Evolutionary conservation across 164 flowering plant species (phyloP).

Genomic region (Magnolia sinica): DNA sequence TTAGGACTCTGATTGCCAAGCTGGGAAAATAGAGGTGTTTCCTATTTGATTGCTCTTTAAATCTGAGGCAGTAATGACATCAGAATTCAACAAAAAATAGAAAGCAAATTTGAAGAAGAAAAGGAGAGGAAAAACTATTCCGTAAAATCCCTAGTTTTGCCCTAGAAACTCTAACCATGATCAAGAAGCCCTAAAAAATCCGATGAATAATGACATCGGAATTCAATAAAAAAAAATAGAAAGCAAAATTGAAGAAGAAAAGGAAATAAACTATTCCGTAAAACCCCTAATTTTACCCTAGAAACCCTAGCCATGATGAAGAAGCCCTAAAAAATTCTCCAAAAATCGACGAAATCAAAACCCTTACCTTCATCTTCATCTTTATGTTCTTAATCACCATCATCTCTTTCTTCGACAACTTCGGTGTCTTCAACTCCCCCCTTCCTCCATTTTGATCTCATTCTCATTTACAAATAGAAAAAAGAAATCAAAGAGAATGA

Average conservation of each 20-base stretch:
- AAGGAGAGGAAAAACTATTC: too few relatives aligned
- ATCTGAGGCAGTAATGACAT: background rate
- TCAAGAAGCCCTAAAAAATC: too few relatives aligned
- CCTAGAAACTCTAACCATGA: too few relatives aligned
- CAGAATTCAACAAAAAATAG: too few relatives aligned
- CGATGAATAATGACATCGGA: background rate
- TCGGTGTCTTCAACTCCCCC: slow-evolving; percentile 48
- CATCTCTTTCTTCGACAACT: slow-evolving; percentile 34
- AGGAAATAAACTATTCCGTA: background rate
- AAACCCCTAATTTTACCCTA: background rate
- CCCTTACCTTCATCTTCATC: slow-evolving; percentile 38
- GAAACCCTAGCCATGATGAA: background rate
- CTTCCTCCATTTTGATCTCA: slow-evolving; percentile 11
- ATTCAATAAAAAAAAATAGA: background rate
- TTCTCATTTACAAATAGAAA: background rate
- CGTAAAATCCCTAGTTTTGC: too few relatives aligned
- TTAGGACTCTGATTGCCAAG: too few relatives aligned
- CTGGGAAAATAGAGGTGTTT: too few relatives aligned
- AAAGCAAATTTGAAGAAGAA: too few relatives aligned
- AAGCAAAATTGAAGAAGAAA: background rate
- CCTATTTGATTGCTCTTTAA: too few relatives aligned
- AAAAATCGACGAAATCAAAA: background rate
- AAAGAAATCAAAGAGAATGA: background rate
- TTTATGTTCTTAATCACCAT: slow-evolving; percentile 20
- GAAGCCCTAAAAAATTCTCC: background rate